These are phyloP conservation scores for Verticillium longisporum DNA, from an alignment of 2,329 filamentous ascomycete genomes.

Conservation along the genomic window DNA sequence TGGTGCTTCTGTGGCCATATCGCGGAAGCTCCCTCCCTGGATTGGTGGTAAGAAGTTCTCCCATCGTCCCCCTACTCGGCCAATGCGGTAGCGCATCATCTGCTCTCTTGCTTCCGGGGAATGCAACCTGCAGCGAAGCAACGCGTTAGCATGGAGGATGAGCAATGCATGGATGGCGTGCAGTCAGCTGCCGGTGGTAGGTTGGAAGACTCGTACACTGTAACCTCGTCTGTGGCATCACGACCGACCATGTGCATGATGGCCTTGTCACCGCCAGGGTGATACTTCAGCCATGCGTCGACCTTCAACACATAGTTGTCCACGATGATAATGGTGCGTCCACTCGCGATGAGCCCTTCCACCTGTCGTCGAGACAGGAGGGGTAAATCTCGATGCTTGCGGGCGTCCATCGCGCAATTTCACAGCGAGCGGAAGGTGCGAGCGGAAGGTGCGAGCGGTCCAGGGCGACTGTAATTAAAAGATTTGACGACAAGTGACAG, in stretches of 20 bases:
- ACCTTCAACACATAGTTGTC: constrained; percentile 77
- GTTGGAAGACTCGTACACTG: constrained; percentile 53
- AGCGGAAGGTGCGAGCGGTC: neutral
- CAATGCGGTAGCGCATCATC: constrained; percentile 81
- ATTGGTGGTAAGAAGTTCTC: constrained; percentile 85
- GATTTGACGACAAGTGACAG: neutral
- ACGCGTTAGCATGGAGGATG: constrained; percentile 7
- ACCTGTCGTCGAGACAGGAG: constrained; percentile 40
- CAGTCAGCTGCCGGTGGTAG: neutral
- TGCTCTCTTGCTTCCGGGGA: constrained; percentile 66
- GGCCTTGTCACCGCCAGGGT: constrained; percentile 86
- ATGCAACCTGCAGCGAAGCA: constrained; percentile 57
- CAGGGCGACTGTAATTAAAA: neutral
- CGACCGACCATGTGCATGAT: constrained; percentile 90
- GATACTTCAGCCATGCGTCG: constrained; percentile 81
- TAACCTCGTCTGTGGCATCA: constrained; percentile 92
- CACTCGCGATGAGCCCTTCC: constrained; percentile 78
- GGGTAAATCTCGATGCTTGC: neutral
- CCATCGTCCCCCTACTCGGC: constrained; percentile 75
- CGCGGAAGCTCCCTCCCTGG: constrained; percentile 74
- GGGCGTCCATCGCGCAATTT: neutral
- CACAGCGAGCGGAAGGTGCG: neutral
- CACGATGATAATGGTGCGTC: constrained; percentile 72
- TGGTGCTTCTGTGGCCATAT: constrained; percentile 18
- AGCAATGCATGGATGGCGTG: neutral